phyloP scores from a whole-genome alignment of 2,329 filamentous ascomycete genomes.

The Alternaria tenuissima region DNA sequence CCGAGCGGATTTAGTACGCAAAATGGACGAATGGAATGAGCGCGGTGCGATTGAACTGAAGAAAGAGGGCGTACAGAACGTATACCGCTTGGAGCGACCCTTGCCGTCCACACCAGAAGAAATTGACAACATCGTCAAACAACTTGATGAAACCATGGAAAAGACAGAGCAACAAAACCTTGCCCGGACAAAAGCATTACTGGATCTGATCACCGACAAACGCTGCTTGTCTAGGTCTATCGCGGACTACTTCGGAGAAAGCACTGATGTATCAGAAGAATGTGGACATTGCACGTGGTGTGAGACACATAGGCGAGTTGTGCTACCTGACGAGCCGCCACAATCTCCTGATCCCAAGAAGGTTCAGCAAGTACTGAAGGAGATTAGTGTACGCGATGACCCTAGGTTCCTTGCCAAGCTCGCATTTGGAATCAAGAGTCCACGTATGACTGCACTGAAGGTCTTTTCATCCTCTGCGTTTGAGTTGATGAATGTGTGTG shows the following conservation, averaged over 20 bases:
- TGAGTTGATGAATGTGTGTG: constrained; percentile 63
- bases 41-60: constrained; percentile 60
- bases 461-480: constrained; percentile 58
- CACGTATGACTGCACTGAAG: constrained; percentile 60
- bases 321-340: constrained; percentile 52
- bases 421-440: constrained; percentile 70
- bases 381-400: constrained; percentile 62
- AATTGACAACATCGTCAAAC: constrained; percentile 56
- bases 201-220: constrained; percentile 61
- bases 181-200: constrained; percentile 59
- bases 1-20: constrained; percentile 61
- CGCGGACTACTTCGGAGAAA: constrained; percentile 67
- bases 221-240: constrained; percentile 63
- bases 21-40: constrained; percentile 64
- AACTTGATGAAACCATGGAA: constrained; percentile 62
- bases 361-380: constrained; percentile 57
- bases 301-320: constrained; percentile 43
- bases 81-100: constrained; percentile 60
- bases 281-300: constrained; percentile 67
- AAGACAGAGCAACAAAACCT: constrained; percentile 64
- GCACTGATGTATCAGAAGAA: constrained; percentile 51
- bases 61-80: constrained; percentile 61
- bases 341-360: constrained; percentile 51
- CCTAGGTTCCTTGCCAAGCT: constrained; percentile 66
- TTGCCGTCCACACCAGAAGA: constrained; percentile 57